A percentile compares a stretch with the other conserved stretches of the same genome.
Evolutionary conservation across 805 yeast genomes (phyloP).

Genomic region (Wickerhamomyces pijperi): DNA sequence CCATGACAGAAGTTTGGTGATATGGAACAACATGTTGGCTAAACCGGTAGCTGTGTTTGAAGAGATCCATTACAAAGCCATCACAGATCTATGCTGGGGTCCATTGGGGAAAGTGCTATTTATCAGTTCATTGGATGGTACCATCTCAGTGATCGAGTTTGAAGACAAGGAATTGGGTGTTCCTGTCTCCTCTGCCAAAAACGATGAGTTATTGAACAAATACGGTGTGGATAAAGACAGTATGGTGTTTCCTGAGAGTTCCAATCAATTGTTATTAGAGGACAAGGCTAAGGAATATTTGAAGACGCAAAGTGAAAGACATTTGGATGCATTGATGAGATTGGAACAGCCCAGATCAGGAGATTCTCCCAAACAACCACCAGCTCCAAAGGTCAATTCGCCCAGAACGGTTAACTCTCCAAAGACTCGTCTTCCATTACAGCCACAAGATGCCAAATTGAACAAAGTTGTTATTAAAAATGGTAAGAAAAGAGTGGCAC

Average conservation of each 20-base stretch:
- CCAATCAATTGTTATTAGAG: constrained; percentile 66
- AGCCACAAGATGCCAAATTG: constrained; percentile 10
- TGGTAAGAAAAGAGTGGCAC: constrained; percentile 69
- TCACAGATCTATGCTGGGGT: constrained; percentile 86
- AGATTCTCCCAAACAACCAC: too few relatives aligned
- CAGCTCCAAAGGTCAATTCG: not conserved
- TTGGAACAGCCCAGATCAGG: constrained; percentile 8
- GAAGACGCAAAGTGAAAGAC: constrained; percentile 19
- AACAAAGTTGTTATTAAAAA: constrained; percentile 56
- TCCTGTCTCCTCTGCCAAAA: constrained; percentile 51
- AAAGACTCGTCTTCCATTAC: not conserved
- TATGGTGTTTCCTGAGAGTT: constrained; percentile 77
- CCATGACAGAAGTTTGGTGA: constrained; percentile 78
- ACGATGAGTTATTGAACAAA: constrained; percentile 59
- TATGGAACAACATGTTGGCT: constrained; percentile 75
- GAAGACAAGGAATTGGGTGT: constrained; percentile 53
- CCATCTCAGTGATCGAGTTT: constrained; percentile 58
- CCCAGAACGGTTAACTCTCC: not conserved
- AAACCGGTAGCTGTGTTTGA: constrained; percentile 74
- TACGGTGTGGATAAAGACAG: constrained; percentile 86
- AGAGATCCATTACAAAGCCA: constrained; percentile 64
- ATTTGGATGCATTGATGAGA: constrained; percentile 33
- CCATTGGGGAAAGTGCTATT: constrained; percentile 70
- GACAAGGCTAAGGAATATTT: constrained; percentile 38
- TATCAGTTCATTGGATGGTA: constrained; percentile 76